Evolutionary conservation across 164 flowering plant species (phyloP).

Genomic region (Chloranthus sessilifolius): DNA sequence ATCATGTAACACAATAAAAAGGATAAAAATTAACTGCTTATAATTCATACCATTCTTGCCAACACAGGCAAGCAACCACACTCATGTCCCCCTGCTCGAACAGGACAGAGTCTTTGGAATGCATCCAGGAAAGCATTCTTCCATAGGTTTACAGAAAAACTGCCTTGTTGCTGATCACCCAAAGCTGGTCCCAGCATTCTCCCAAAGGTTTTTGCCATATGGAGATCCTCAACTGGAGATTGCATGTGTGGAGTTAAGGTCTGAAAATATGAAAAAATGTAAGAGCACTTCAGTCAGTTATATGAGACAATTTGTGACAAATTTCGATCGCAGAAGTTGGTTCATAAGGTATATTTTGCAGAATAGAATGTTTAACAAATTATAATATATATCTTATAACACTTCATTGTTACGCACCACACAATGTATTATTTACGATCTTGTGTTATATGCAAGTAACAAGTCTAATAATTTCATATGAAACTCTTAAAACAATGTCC

Average conservation of each 20-base stretch:
- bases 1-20: too few species aligned
- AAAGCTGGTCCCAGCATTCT: conserved; percentile 56
- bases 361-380: too few species aligned
- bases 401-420: too few species aligned
- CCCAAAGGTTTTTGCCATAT: conserved; percentile 29
- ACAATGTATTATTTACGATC: too few species aligned
- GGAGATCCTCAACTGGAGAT: conserved; percentile 38
- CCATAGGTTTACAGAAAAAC: conserved; percentile 83
- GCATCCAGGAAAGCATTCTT: conserved; percentile 86
- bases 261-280: conserved; percentile 34
- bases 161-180: conserved; percentile 83
- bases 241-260: conserved; percentile 92
- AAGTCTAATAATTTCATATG: too few species aligned
- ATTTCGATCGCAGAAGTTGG: too few species aligned
- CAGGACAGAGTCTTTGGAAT: conserved; percentile 81
- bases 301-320: not conserved
- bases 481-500: too few species aligned
- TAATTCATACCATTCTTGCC: conserved; percentile 72
- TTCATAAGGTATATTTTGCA: too few species aligned
- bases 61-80: conserved; percentile 95
- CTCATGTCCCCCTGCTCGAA: conserved; percentile 86
- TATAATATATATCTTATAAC: too few species aligned
- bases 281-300: not conserved
- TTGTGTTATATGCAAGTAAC: too few species aligned
- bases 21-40: not conserved